Evolutionary conservation across 1,284 basidiomycete species (phyloP).

Genomic region (Trichosporon asahii): DNA sequence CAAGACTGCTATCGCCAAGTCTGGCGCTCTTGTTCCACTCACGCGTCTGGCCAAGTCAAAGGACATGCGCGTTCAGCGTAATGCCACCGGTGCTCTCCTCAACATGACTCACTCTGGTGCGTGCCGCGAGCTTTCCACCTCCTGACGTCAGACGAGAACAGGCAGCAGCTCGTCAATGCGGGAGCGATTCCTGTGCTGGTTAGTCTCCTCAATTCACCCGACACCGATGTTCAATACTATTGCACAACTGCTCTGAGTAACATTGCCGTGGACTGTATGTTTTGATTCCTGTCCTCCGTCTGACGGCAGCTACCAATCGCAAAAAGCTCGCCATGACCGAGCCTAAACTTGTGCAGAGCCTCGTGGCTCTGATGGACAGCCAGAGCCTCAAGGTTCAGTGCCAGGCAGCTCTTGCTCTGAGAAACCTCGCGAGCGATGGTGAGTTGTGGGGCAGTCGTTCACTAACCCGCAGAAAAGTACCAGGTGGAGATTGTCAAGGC

Average conservation of each 20-base stretch:
- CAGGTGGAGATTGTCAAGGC: slow-evolving; percentile 98
- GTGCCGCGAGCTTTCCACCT: slow-evolving; percentile 24
- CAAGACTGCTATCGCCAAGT: slow-evolving; percentile 99
- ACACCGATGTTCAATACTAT: slow-evolving; percentile 99
- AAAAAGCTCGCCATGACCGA: slow-evolving; percentile 94
- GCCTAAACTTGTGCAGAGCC: slow-evolving; percentile 88
- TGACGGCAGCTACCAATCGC: slow-evolving; percentile 67
- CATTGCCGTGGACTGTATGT: slow-evolving; percentile 88
- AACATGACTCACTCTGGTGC: slow-evolving; percentile 99
- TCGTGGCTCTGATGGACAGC: slow-evolving; percentile 96
- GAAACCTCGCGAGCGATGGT: slow-evolving; percentile 98
- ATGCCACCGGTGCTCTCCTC: slow-evolving; percentile 93
- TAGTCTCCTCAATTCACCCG: slow-evolving; percentile 88
- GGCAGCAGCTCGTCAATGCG: slow-evolving; percentile 97
- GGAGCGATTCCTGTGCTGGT: slow-evolving; percentile 98
- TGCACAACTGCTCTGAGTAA: slow-evolving; percentile 98
- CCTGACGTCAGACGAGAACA: slow-evolving; percentile 77
- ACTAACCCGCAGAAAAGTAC: slow-evolving; percentile 79
- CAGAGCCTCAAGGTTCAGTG: slow-evolving; percentile 98
- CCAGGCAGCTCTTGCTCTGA: slow-evolving; percentile 91
- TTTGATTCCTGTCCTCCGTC: background rate
- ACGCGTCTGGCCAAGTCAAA: slow-evolving; percentile 95
- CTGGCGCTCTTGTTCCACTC: slow-evolving; percentile 92
- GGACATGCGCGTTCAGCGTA: slow-evolving; percentile 98
- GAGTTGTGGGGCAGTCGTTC: slow-evolving; percentile 29